phyloP scores from a whole-genome alignment of 177 flowering plant genomes.

The Vitis hybrid region DNA sequence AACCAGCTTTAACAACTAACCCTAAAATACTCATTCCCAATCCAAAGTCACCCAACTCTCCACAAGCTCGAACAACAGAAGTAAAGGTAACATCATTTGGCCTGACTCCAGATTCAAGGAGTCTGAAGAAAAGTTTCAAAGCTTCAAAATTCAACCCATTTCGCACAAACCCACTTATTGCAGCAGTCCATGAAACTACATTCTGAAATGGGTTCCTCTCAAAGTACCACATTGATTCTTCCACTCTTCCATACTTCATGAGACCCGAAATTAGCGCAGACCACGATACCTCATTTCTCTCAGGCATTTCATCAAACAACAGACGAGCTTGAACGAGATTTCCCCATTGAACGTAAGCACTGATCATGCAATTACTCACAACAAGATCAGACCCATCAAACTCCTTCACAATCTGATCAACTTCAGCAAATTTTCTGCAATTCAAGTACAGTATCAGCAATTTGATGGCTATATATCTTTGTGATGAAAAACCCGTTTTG shows the following conservation, averaged over 20 bases:
- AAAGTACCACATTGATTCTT: conserved; percentile 38
- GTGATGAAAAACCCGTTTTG: conserved; percentile 42
- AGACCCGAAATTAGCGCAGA: conserved; percentile 39
- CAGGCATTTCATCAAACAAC: conserved; percentile 60
- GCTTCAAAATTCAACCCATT: conserved; percentile 42
- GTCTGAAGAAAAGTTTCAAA: conserved; percentile 30
- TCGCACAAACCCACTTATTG: conserved; percentile 50
- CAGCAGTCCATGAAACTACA: conserved; percentile 49
- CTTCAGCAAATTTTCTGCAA: conserved; percentile 27
- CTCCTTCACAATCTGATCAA: conserved; percentile 24
- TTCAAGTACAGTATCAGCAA: conserved; percentile 43
- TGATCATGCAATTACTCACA: conserved; percentile 39
- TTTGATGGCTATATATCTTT: conserved; percentile 29
- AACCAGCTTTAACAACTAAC: conserved; percentile 48
- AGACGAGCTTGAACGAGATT: conserved; percentile 28
- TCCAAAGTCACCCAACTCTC: conserved; percentile 27
- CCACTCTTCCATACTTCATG: conserved; percentile 42
- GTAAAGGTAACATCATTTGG: conserved; percentile 59
- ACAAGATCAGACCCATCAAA: conserved; percentile 39
- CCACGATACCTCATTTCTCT: conserved; percentile 42
- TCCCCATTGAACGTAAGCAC: conserved; percentile 25
- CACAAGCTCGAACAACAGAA: conserved; percentile 43
- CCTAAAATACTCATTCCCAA: conserved; percentile 48
- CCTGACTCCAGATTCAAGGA: conserved; percentile 33
- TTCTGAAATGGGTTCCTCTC: conserved; percentile 40